phyloP scores from a whole-genome alignment of 257 asterid species.

The Datura wrightii region DNA sequence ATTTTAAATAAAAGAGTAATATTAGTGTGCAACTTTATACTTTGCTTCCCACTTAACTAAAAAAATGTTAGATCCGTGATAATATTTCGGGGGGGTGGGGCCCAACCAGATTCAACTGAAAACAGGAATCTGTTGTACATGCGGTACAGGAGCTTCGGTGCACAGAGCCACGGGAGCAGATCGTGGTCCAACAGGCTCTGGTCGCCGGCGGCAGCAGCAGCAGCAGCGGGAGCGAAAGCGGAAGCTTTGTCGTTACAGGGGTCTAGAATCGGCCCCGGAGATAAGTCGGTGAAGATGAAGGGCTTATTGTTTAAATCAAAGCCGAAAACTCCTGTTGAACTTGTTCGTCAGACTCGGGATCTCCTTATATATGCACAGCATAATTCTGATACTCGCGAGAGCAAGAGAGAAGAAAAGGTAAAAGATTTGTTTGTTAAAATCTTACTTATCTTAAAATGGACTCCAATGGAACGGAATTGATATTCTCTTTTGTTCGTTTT shows the following conservation, averaged over 20 bases:
- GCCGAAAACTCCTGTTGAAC: constrained; percentile 69
- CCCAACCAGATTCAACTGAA: constrained; percentile 21
- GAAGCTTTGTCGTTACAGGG: background rate
- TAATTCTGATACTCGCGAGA: constrained; percentile 54
- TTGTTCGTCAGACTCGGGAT: constrained; percentile 77
- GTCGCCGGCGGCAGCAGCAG: constrained; percentile 33
- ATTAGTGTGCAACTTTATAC: background rate
- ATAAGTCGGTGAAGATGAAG: constrained; percentile 29
- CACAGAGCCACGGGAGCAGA: constrained; percentile 48
- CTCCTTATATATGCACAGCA: constrained; percentile 68
- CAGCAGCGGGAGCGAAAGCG: background rate
- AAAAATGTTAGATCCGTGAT: constrained; percentile 23
- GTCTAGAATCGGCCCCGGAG: background rate
- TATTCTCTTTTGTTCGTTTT: too few species aligned
- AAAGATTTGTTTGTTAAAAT: constrained; percentile 62
- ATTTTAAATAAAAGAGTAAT: too few species aligned
- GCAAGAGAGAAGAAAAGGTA: constrained; percentile 92
- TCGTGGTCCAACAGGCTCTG: constrained; percentile 48
- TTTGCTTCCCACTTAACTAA: background rate
- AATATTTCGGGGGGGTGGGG: background rate
- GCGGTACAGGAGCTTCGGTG: constrained; percentile 33
- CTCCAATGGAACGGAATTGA: too few species aligned
- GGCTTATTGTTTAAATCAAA: constrained; percentile 56
- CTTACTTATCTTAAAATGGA: too few species aligned
- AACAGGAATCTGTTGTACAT: constrained; percentile 33